Evolutionary conservation across 2,329 filamentous ascomycete species (phyloP), one percentile per base, ranked within the genome.

Genomic region (Verticillium nonalfalfae): DNA sequence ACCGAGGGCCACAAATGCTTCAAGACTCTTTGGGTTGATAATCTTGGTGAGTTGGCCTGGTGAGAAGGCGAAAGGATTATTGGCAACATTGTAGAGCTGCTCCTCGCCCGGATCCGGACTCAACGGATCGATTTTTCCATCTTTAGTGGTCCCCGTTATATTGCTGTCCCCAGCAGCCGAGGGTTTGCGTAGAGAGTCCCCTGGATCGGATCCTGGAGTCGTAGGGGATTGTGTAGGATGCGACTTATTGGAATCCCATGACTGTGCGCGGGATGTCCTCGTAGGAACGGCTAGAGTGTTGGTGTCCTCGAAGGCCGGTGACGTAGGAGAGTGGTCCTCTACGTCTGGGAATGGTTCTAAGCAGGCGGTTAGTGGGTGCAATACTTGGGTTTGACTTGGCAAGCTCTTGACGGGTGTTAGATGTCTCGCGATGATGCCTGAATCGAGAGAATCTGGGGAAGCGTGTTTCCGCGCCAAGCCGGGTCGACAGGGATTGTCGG

Each of bases 11-110:
- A 77, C 74, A 60, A 83, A 79, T 10, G 79, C 81, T 13, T 76
- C 63, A 6, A 82, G 71, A 26, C 75, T 81, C 61, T 82, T 81
- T 31, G 80, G 76, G 33, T 79, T 80, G 21, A 83, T 68, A n/a
- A 85, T 76, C 61, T 81, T 83, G 67, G 80, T 80, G 2, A 85
- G 72, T 60, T 85, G 81, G 5, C 76, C 76, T 1, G 82, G 80
- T 0, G 79, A 77, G 64, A 85, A 85, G 33, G 81, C 83, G 63
- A 85, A 85, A 2, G 75, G 77, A 66, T 81, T 83, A 60, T 88
- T 79, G 56, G 86, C 79, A n/a, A 88, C 82, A 54, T 84, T 69
- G 67, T 91, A 94, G 62, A 90, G 86, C 15, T 78, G 81, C 73
- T 93, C 90, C 1, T 85, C 88, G 9, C 88, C 88, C 0, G 87